Conservation (phyloP, 2,329 filamentous ascomycete genomes). For the Cercospora zeina region DNA sequence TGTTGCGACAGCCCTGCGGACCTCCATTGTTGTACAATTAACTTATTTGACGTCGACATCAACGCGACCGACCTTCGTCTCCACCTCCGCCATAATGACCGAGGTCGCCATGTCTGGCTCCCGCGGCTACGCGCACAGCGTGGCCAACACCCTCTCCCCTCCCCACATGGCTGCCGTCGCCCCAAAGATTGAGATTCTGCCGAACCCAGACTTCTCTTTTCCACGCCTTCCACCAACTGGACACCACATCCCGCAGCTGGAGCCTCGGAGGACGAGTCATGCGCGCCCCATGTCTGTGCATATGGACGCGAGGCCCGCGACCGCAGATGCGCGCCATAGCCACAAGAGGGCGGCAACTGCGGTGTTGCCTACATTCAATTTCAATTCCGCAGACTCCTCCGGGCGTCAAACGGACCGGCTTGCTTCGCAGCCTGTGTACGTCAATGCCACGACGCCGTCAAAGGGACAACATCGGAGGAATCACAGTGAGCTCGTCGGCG, state of each 20-base stretch:
- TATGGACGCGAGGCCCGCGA: slow-evolving; percentile 42
- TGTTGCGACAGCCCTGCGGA: background rate
- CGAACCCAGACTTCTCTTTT: slow-evolving; percentile 53
- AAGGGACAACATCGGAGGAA: slow-evolving; percentile 70
- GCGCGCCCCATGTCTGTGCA: slow-evolving; percentile 40
- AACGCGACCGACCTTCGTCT: slow-evolving; percentile 10
- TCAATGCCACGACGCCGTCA: slow-evolving; percentile 47
- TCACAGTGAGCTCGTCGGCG: slow-evolving; percentile 84
- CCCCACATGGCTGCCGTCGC: slow-evolving; percentile 29
- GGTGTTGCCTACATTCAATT: slow-evolving; percentile 50
- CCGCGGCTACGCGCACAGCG: slow-evolving; percentile 32
- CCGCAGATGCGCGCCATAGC: slow-evolving; percentile 41
- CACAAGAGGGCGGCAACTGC: slow-evolving; percentile 39
- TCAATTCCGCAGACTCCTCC: slow-evolving; percentile 49
- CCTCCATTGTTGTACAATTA: slow-evolving; percentile 13
- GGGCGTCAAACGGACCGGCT: slow-evolving; percentile 36
- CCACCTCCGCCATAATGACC: slow-evolving; percentile 30
- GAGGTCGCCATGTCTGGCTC: slow-evolving; percentile 34
- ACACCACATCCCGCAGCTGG: slow-evolving; percentile 22
- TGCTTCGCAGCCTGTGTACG: slow-evolving; percentile 34
- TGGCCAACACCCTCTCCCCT: slow-evolving; percentile 46
- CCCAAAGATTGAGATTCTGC: slow-evolving; percentile 45
- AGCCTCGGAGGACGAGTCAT: slow-evolving; percentile 14
- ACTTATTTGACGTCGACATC: slow-evolving; percentile 7
- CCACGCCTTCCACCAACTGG: slow-evolving; percentile 43